Base-by-base conservation (phyloP, 2,329 filamentous ascomycete genomes). In the Pseudopithomyces maydicus region DNA sequence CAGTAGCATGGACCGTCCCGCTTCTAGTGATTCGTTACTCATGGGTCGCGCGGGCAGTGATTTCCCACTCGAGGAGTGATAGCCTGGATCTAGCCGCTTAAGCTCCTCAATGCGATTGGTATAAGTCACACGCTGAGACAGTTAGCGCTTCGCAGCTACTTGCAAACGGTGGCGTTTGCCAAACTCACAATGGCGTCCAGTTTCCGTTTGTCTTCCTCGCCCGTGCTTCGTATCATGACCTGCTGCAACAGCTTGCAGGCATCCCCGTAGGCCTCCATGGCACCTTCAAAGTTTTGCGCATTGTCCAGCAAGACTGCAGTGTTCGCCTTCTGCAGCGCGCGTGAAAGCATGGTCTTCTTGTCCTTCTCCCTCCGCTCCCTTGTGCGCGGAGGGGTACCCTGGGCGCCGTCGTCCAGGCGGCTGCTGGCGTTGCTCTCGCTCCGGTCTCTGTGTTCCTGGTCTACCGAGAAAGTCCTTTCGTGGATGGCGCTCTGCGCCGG, bases 321-420 rank as follows among this genome's bases (percentile, higher is more conserved):
- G 71, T 99, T 97, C 48, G 95, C 95, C 78, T 97, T 97, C 73
- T 96, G 90, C 53, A 99, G 80, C 0, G 95, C 95, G 67, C 90
- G 91, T n/a, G 94, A 97, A 35, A 99, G 84, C 93, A 98, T 98
- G 11, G 89, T 90, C 80, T 97, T 98, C 74, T 98, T 82, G 65
- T 82, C 81, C 65, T 77, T 80, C 57, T 82, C 81, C 49, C 76
- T 71, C 57, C 74, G 73, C 61, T 81, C 80, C 47, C 76, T 72
- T 6, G 72, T 73, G 58, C 76, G 74, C 55, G 74, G 74, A 55
- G 69, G 69, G 22, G 72, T 71, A 55, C 67, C 68, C 51, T 69
- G 66, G 50, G 64, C 55, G 52, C 54, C 49, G 64, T 76, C 72
- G 67, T 75, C 72, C 54, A 72, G 56, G 47, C 65, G 67, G 58